Conservation (phyloP, 352 stramenopile genomes). For the Pythium guiyangense region DNA sequence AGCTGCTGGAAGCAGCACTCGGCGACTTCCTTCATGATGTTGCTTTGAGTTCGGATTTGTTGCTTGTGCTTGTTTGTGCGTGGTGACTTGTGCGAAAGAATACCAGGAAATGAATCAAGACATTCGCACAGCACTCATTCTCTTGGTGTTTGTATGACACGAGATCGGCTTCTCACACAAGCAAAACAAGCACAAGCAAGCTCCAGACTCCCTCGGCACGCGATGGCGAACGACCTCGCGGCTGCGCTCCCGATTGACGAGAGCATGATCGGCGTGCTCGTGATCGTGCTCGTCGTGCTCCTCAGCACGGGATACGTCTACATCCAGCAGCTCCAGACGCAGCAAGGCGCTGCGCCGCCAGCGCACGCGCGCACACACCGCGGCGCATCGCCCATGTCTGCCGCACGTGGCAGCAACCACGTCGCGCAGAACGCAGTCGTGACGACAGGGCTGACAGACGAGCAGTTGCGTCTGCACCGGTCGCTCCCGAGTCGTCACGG, state of each 20-base stretch:
- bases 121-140: neutral
- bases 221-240: conserved; percentile 32
- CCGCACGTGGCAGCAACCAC: conserved; percentile 9
- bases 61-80: neutral
- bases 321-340: conserved; percentile 47
- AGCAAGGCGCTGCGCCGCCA: conserved; percentile 2
- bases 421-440: conserved; percentile 24
- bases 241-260: conserved; percentile 56
- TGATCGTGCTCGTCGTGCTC: conserved; percentile 67
- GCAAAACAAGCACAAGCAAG: neutral
- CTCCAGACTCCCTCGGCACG: neutral
- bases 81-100: neutral
- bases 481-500: conserved; percentile 53
- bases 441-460: conserved; percentile 37
- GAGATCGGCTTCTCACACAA: neutral
- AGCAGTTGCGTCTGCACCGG: conserved; percentile 52
- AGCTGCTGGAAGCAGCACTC: conserved; percentile 87
- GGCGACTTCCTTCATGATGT: conserved; percentile 74
- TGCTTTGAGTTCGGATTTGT: neutral
- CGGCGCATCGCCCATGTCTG: neutral
- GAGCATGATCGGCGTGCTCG: conserved; percentile 58
- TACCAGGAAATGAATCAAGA: too few relatives aligned
- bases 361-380: neutral
- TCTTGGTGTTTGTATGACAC: neutral
- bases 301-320: conserved; percentile 75